phyloP scores from a whole-genome alignment of 1,284 basidiomycete genomes.

The Takashimella tepidaria region DNA sequence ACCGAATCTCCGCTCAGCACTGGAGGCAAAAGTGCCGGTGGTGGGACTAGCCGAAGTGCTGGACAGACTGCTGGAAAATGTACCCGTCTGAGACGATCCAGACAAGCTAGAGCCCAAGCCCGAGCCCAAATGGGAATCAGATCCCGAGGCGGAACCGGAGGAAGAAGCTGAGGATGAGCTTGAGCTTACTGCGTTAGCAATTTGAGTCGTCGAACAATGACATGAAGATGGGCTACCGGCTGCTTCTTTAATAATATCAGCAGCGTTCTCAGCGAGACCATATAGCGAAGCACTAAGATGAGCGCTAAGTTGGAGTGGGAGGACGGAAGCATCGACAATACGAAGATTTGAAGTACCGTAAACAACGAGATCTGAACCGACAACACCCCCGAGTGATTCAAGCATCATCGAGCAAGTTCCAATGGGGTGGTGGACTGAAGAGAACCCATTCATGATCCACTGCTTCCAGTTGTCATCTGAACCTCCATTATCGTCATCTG shows the following conservation, averaged over 20 bases:
- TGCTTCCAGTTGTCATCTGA: neutral
- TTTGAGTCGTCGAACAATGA: too few relatives aligned
- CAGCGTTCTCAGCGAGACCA: neutral
- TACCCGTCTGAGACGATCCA: neutral
- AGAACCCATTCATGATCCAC: neutral
- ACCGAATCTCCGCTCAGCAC: too few relatives aligned
- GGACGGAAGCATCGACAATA: conserved; percentile 42
- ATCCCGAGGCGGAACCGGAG: neutral
- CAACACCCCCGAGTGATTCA: conserved; percentile 49
- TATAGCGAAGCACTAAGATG: neutral
- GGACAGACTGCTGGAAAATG: too few relatives aligned
- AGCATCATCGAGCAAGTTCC: neutral
- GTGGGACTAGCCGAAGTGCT: too few relatives aligned
- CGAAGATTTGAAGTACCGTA: conserved; percentile 53
- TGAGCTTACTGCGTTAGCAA: too few relatives aligned
- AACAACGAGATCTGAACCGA: conserved; percentile 55
- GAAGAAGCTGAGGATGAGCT: neutral
- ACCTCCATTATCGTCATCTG: conserved; percentile 1
- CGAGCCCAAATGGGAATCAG: neutral
- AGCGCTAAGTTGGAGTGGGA: conserved; percentile 20
- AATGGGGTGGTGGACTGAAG: neutral
- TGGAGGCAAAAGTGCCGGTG: too few relatives aligned
- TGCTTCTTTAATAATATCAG: too few relatives aligned
- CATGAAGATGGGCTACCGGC: too few relatives aligned
- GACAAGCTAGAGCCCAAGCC: neutral